phyloP scores from a whole-genome alignment of 305 asterid genomes.

The Fraxinus dipetala region DNA sequence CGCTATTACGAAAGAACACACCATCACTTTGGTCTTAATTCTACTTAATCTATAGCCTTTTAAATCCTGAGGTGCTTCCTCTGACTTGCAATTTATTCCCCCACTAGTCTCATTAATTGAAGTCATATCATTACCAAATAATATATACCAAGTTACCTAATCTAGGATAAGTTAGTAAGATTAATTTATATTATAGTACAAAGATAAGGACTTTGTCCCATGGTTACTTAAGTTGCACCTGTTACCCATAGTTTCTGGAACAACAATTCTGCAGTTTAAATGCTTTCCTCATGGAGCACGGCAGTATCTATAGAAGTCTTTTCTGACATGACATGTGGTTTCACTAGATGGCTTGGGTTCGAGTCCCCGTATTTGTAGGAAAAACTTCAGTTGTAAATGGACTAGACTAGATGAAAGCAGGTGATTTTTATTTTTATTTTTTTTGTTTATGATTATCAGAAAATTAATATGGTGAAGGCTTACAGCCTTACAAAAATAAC shows the following conservation, averaged over 20 bases:
- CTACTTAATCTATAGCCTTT: neutral
- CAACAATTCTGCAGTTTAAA: neutral
- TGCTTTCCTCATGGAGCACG: neutral
- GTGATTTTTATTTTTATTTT: neutral
- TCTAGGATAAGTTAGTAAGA: neutral
- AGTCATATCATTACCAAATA: neutral
- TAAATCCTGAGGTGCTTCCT: neutral
- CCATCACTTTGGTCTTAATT: neutral
- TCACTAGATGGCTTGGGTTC: slow-evolving; percentile 3
- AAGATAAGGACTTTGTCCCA: neutral
- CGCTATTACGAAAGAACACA: neutral
- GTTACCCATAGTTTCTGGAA: neutral
- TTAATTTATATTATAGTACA: neutral
- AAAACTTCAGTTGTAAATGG: neutral
- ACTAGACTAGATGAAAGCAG: neutral
- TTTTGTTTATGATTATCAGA: neutral
- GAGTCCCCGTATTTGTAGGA: neutral
- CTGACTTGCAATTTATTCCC: neutral
- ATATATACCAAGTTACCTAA: neutral
- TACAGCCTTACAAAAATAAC: neutral
- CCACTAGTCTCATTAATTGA: neutral
- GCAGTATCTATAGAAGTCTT: neutral
- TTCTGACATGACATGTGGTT: neutral
- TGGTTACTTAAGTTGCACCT: neutral
- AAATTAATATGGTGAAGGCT: neutral